Evolutionary conservation across 768 basidiomycete species (phyloP), one percentile per base, ranked within the genome.

Genomic region (Amanita thiersii): DNA sequence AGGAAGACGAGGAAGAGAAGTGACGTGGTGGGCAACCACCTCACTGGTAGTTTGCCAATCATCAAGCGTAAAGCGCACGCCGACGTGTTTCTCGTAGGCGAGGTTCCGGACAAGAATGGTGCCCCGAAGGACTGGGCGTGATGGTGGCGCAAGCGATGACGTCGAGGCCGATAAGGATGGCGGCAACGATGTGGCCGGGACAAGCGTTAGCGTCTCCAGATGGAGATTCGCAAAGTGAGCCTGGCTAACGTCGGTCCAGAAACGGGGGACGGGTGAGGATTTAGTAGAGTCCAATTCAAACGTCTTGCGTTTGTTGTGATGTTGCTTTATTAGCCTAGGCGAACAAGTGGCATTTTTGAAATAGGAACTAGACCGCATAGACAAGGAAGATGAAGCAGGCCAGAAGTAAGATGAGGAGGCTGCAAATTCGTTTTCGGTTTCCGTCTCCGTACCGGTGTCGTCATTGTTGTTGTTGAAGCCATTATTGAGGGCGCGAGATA

Each of bases 41-140:
- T 98, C 94, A 31, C 79, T 82, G 0, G 87, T 86, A 2, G 93
- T 98, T 48, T 84, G 78, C 94, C 94, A 98, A 36, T 85, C 79
- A 59, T 97, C 94, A 35, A 94, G 68, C 1, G 94, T 97, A 58
- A 93, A 98, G 1, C 93, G 69, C 0, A 96, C 72, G 0, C 75
- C 79, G 34, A 97, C 81, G 39, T 74, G 69, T 62, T 98, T 98
- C 58, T 86, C 81, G 47, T 86, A 98, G 0, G 86, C 67, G 40
- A 96, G 50, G 57, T 98, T 97, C 50, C 81, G 76, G 14, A 91
- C 89, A 37, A 89, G 73, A 43, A 96, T 62, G 5, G 84, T 77
- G 4, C 94, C 94, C n/a, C n/a, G n/a, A n/a, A n/a, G n/a, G n/a
- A n/a, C n/a, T n/a, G n/a, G n/a, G n/a, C n/a, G n/a, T n/a, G n/a